Evolutionary conservation across 2,329 filamentous ascomycete species (phyloP).

Genomic region (Penicillium sp.): DNA sequence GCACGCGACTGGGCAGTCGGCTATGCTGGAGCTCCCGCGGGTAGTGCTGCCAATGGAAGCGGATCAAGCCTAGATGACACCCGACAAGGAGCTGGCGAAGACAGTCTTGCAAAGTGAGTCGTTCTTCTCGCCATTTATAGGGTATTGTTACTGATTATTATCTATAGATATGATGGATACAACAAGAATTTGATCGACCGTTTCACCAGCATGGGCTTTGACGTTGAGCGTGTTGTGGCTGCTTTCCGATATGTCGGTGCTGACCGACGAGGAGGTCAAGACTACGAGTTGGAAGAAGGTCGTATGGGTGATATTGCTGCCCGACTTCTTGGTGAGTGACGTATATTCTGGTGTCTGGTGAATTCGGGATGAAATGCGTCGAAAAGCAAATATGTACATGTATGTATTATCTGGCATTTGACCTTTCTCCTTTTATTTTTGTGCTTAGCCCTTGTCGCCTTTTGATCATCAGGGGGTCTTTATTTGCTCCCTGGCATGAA

Average conservation of each 20-base stretch:
- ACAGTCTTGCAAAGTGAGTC: constrained; percentile 54
- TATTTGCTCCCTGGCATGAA: no score
- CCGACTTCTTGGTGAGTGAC: constrained; percentile 70
- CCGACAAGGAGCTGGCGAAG: constrained; percentile 58
- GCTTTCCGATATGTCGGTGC: constrained; percentile 81
- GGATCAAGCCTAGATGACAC: constrained; percentile 53
- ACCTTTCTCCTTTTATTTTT: no score
- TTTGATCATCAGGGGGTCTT: no score
- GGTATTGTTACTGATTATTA: constrained; percentile 28
- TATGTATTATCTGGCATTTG: no score
- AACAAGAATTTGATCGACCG: constrained; percentile 77
- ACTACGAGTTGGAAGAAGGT: constrained; percentile 84
- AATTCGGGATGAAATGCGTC: neutral
- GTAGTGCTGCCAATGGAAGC: constrained; percentile 53
- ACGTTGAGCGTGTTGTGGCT: constrained; percentile 78
- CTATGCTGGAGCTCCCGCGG: constrained; percentile 72
- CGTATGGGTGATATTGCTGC: constrained; percentile 90
- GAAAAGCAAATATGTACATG: neutral
- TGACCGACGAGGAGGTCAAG: constrained; percentile 70
- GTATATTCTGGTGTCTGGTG: constrained; percentile 1
- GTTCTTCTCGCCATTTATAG: neutral
- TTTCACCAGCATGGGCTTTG: constrained; percentile 89
- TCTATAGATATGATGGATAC: constrained; percentile 75
- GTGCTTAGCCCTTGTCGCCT: no score
- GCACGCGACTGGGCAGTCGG: constrained; percentile 88